These are phyloP conservation scores for Hypoxylon perforatum DNA, from an alignment of 495 filamentous ascomycete genomes.

Conservation along the genomic window DNA sequence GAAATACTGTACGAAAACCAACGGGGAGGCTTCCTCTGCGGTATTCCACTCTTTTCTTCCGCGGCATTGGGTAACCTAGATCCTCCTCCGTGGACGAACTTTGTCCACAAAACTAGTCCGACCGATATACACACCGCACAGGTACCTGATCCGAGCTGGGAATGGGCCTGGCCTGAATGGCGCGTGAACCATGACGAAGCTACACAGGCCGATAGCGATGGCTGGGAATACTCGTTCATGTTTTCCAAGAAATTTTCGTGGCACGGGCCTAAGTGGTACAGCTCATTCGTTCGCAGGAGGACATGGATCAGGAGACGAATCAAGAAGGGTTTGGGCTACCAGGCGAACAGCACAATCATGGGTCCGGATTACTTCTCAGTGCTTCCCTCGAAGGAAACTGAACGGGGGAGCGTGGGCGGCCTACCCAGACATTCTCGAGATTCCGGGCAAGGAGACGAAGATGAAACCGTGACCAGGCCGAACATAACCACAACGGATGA, in stretches of 20 bases:
- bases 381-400: constrained; percentile 49
- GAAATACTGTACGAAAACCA: constrained; percentile 97
- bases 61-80: constrained; percentile 89
- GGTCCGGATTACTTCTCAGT: constrained; percentile 91
- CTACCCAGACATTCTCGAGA: constrained; percentile 46
- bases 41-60: constrained; percentile 86
- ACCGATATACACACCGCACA: constrained; percentile 93
- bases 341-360: constrained; percentile 63
- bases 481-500: constrained; percentile 45
- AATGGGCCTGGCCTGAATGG: constrained; percentile 96
- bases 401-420: constrained; percentile 4
- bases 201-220: constrained; percentile 80
- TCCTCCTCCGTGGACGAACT: constrained; percentile 86
- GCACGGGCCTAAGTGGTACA: constrained; percentile 93
- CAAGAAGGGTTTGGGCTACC: constrained; percentile 62
- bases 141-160: constrained; percentile 93
- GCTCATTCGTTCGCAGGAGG: constrained; percentile 88
- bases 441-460: constrained; percentile 48
- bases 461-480: constrained; percentile 31
- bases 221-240: constrained; percentile 94
- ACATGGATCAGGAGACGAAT: constrained; percentile 89
- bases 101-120: constrained; percentile 73
- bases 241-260: constrained; percentile 82
- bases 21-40: constrained; percentile 85
- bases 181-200: constrained; percentile 90